phyloP scores from a whole-genome alignment of 345 rosid genomes.

The Salix arbutifolia region DNA sequence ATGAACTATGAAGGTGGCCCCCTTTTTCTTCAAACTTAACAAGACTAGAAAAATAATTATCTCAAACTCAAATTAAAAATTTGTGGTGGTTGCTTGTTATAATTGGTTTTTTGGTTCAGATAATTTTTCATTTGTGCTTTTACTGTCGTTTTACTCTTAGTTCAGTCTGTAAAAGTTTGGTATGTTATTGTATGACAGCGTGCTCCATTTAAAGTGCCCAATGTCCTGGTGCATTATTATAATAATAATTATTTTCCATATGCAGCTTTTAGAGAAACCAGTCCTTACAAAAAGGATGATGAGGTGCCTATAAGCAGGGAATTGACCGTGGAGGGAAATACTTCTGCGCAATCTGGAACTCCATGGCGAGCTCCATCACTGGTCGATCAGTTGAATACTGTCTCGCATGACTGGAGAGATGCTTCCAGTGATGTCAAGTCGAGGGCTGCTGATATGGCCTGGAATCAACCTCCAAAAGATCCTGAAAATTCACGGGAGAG shows the following conservation, averaged over 20 bases:
- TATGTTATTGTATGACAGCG: not conserved
- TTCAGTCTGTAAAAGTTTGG: not conserved
- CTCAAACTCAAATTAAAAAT: not conserved
- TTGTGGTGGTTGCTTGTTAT: not conserved
- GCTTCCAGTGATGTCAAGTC: conserved; percentile 40
- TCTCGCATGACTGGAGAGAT: conserved; percentile 46
- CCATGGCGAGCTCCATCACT: conserved; percentile 49
- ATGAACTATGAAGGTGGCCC: not conserved
- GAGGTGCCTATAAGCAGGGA: conserved; percentile 45
- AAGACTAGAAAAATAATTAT: not conserved
- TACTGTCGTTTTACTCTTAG: not conserved
- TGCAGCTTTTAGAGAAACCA: conserved; percentile 50
- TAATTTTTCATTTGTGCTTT: not conserved
- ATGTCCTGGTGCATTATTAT: not conserved
- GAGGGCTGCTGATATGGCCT: conserved; percentile 41
- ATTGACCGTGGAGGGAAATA: conserved; percentile 37
- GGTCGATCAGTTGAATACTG: conserved; percentile 44
- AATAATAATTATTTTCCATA: conserved; percentile 14
- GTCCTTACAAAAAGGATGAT: conserved; percentile 41
- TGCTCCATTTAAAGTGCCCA: not conserved
- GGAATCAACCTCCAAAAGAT: conserved; percentile 54
- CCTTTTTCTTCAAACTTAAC: not conserved
- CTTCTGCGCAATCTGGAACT: conserved; percentile 37
- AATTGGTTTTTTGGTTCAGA: not conserved
- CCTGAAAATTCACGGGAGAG: conserved; percentile 39